Evolutionary conservation across 345 rosid genomes (phyloP), one percentile per base, ranked within the genome.

Genomic region (Pugionium cornutum): DNA sequence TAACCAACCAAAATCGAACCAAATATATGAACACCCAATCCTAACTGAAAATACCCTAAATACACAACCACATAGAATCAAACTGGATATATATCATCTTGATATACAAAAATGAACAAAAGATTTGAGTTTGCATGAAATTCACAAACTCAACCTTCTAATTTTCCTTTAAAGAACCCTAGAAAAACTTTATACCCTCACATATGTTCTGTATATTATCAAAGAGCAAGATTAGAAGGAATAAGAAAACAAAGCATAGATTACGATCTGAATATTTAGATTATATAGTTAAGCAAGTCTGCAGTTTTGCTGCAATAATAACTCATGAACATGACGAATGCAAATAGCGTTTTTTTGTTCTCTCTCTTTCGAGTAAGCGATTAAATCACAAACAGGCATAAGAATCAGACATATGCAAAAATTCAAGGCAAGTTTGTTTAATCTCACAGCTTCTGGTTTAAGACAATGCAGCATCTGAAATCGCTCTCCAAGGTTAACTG

Each of bases 271-370:
- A 68, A 74, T 64, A 67, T 67, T 46, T 67, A 53, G 53, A 74
- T 61, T 52, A 74, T 67, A 67, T 63, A 40, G 77, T 61, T 61
- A 67, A 67, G 73, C 31, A 53, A 67, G 62, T 55, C 54, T 53
- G 58, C 69, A 62, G 73, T 69, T 74, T 74, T 54, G 58, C 68
- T 74, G 77, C 77, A 61, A 47, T 54, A 61, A 47, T 54, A 61
- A 67, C 77, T 67, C 55, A 46, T 37, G 61, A 53, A 66, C 4
- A 61, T 11, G 37, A 54, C 61, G 58, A 67, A 61, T 11, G 7
- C 47, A 3, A 39, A 61, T 47, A 67, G 63, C 32, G 68, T 10
- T 31, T 2, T 11, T 11, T 47, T 36, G 5, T 11, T 42, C 56
- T 62, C 40, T 59, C 36, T 33, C 25, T 50, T 18, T 33, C 54